A percentile compares a stretch with the other conserved stretches of the same genome.
These are phyloP conservation scores for Gypsophila paniculata DNA, from an alignment of 179 eudicot genomes.

Conservation along the genomic window DNA sequence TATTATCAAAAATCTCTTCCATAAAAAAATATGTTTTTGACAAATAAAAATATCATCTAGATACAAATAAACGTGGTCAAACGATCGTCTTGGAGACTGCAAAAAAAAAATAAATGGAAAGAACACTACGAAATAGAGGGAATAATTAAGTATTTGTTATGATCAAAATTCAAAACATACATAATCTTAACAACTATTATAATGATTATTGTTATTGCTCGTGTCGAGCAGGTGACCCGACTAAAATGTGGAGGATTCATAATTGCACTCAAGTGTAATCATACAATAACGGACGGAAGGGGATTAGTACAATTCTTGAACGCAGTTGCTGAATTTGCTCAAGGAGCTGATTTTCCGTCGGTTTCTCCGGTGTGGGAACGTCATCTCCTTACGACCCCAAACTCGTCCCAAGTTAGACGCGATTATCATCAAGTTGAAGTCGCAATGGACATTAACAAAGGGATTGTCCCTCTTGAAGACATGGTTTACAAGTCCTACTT, in stretches of 20 bases:
- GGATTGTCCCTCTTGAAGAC: slow-evolving; percentile 21
- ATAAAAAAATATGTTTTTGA: too few relatives aligned
- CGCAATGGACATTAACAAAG: not conserved
- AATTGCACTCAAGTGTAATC: slow-evolving; percentile 29
- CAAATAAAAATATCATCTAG: too few relatives aligned
- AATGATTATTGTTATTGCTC: too few relatives aligned
- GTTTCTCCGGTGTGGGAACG: slow-evolving; percentile 33
- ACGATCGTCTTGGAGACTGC: too few relatives aligned
- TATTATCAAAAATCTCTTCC: too few relatives aligned
- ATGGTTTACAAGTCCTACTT: slow-evolving; percentile 17
- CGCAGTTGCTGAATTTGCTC: slow-evolving; percentile 31
- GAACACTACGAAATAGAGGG: too few relatives aligned
- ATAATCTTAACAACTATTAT: too few relatives aligned
- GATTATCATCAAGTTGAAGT: not conserved
- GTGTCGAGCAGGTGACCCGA: slow-evolving; percentile 25
- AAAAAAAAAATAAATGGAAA: too few relatives aligned
- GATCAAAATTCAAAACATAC: too few relatives aligned
- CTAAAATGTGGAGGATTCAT: slow-evolving; percentile 31
- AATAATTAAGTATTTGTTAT: too few relatives aligned
- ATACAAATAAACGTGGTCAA: too few relatives aligned
- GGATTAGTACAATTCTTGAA: slow-evolving; percentile 30
- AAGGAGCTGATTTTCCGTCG: slow-evolving; percentile 22
- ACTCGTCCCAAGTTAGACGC: slow-evolving; percentile 23
- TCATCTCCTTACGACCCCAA: slow-evolving; percentile 23
- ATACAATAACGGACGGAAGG: slow-evolving; percentile 30